Conservation (phyloP, 23 red algal species). For the Cyanidiococcus yangmingshanensis region DNA sequence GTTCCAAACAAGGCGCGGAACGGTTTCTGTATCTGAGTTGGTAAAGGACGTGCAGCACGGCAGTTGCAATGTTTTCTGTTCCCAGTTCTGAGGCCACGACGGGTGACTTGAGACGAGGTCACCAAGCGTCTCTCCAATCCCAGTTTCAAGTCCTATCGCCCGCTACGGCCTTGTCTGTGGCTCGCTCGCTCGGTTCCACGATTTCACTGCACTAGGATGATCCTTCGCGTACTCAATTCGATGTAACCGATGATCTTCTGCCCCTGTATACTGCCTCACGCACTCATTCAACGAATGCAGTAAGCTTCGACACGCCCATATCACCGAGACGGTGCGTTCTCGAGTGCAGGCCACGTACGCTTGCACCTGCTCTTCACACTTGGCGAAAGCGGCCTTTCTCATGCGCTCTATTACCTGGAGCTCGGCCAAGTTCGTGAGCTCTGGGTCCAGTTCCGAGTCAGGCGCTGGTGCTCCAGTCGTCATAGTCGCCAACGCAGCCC, state of each 20-base stretch:
- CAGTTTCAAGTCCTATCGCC: too few relatives aligned
- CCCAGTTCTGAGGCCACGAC: too few relatives aligned
- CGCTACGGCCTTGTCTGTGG: too few relatives aligned
- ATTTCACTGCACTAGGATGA: neutral
- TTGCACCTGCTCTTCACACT: conserved; percentile 9
- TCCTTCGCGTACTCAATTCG: conserved; percentile 7
- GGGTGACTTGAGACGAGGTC: too few relatives aligned
- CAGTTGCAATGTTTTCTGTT: too few relatives aligned
- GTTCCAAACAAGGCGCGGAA: too few relatives aligned
- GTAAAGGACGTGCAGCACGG: too few relatives aligned
- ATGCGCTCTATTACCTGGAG: neutral
- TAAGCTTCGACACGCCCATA: neutral
- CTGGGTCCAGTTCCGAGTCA: neutral
- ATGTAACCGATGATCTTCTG: neutral
- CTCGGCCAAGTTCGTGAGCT: neutral
- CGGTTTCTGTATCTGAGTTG: too few relatives aligned
- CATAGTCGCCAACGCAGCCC: too few relatives aligned
- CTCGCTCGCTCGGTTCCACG: neutral
- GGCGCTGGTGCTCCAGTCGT: neutral
- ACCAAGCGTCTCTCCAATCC: too few relatives aligned
- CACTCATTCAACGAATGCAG: conserved; percentile 7
- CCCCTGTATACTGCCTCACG: neutral
- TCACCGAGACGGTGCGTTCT: neutral
- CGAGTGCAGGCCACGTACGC: neutral
- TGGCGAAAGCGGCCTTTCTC: neutral